A percentile compares a stretch with the other conserved stretches of the same genome.
Conservation (phyloP, 1,284 basidiomycete genomes). For the Puccinia horiana region DNA sequence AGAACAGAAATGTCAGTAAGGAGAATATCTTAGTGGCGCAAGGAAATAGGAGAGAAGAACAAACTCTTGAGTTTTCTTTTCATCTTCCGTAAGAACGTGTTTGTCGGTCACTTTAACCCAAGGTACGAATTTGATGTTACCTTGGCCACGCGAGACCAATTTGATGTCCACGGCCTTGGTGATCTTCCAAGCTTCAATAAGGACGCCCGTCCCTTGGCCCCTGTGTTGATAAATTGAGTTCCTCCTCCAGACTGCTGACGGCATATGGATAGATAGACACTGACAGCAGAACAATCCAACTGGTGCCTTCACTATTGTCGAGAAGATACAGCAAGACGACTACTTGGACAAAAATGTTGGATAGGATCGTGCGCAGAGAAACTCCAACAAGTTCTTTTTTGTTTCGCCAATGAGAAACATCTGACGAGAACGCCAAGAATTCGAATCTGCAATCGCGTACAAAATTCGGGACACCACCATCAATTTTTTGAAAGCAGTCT, state of each 20-base stretch:
- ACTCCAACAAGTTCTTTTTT: conserved; percentile 67
- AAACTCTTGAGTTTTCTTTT: conserved; percentile 96
- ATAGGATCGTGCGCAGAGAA: conserved; percentile 68
- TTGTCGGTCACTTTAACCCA: conserved; percentile 67
- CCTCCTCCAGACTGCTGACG: not conserved
- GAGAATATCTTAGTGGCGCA: not conserved
- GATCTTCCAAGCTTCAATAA: conserved; percentile 94
- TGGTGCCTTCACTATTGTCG: conserved; percentile 91
- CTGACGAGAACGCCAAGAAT: conserved; percentile 81
- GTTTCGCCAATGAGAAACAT: conserved; percentile 86
- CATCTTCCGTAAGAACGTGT: conserved; percentile 86
- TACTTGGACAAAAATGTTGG: conserved; percentile 86
- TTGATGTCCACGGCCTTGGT: conserved; percentile 62
- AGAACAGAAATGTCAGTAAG: not conserved
- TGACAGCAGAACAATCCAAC: conserved; percentile 88
- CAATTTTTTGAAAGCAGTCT: not conserved
- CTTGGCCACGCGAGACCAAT: conserved; percentile 43
- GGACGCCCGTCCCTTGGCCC: conserved; percentile 65
- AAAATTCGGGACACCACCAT: not conserved
- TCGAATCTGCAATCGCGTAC: conserved; percentile 68
- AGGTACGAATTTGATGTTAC: conserved; percentile 34
- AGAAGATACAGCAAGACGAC: conserved; percentile 88
- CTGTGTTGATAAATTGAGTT: not conserved
- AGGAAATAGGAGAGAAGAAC: conserved; percentile 54
- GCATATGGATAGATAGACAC: conserved; percentile 66